Base-by-base conservation (phyloP, 345 rosid species). In the Cardamine resedifolia region DNA sequence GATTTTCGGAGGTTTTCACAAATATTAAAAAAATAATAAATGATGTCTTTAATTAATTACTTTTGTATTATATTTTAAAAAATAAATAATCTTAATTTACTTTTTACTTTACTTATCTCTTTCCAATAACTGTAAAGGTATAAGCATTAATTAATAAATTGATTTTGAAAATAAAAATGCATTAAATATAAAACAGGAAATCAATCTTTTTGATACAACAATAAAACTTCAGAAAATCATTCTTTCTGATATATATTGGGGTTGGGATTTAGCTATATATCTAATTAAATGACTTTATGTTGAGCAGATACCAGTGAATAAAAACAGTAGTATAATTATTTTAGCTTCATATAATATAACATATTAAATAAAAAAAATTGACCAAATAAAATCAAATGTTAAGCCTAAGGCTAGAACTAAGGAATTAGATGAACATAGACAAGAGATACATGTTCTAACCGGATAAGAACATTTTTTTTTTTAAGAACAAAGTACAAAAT, bases 401-500 rank as follows among this genome's bases (percentile, higher is more conserved):
- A 60, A 12, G 50, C 33, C n/a, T n/a, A n/a, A n/a, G n/a, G n/a
- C 21, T 60, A 31, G 58, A 33, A 23, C 18, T 34, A 67, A 59
- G 47, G 53, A 58, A 19, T 74, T 41, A 58, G 34, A 67, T 51
- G 68, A 58, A 74, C 38, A 12, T 66, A 59, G 72, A 66, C 61
- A 27, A 51, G 16, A 30, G 28, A 30, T 49, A 51, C 18, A 28
- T 28, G 38, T 41, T 59, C 2, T 41, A 23, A 75, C 38, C 39
- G 63, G 73, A 75, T 75, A 59, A 31, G 64, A 60, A 75, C 73
- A 57, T 48, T 56, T 18, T 57, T n/a, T 43, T 31, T 10, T 26
- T 52, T 38, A 70, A 20, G 14, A 33, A 3, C 2, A 55, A 43
- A n/a, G 51, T 65, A 58, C 51, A n/a, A n/a, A 47, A 6, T 57